These are phyloP conservation scores for Nitzschia sp. DNA, from an alignment of 108 stramenopile species.

Conservation along the genomic window DNA sequence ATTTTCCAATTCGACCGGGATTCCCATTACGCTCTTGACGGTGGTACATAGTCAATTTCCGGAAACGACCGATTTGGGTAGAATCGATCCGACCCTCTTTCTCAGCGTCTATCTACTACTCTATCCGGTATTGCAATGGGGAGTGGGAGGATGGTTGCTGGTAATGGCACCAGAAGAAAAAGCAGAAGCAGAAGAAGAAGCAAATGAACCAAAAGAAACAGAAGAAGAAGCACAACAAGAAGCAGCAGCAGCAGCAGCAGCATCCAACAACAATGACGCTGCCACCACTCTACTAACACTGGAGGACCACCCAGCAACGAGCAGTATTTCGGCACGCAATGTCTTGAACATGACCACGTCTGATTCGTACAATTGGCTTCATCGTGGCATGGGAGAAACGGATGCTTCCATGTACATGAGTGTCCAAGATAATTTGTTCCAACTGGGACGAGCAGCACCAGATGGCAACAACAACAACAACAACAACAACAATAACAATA, in stretches of 20 bases:
- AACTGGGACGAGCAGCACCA: background rate
- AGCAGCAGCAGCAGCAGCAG: background rate
- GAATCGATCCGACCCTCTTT: conserved; percentile 81
- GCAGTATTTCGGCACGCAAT: conserved; percentile 14
- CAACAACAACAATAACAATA: background rate
- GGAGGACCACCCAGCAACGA: background rate
- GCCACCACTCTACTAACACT: background rate
- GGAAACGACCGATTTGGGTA: conserved; percentile 59
- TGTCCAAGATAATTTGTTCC: conserved; percentile 17
- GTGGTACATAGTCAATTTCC: conserved; percentile 80
- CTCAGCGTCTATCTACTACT: conserved; percentile 75
- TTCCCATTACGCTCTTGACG: conserved; percentile 81
- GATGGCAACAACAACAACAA: background rate
- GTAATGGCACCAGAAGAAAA: conserved; percentile 50
- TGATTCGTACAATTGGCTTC: background rate
- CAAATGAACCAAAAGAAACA: no score
- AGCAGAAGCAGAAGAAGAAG: no score
- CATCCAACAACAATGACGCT: background rate
- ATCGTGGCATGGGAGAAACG: conserved; percentile 26
- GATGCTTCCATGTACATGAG: conserved; percentile 46
- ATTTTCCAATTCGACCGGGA: conserved; percentile 81
- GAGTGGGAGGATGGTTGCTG: conserved; percentile 78
- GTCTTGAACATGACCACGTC: conserved; percentile 26
- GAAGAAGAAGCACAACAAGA: background rate
- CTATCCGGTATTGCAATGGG: conserved; percentile 88